Evolutionary conservation across 352 stramenopile species (phyloP), one percentile per base, ranked within the genome.

Genomic region (Thraustochytrium sp.): DNA sequence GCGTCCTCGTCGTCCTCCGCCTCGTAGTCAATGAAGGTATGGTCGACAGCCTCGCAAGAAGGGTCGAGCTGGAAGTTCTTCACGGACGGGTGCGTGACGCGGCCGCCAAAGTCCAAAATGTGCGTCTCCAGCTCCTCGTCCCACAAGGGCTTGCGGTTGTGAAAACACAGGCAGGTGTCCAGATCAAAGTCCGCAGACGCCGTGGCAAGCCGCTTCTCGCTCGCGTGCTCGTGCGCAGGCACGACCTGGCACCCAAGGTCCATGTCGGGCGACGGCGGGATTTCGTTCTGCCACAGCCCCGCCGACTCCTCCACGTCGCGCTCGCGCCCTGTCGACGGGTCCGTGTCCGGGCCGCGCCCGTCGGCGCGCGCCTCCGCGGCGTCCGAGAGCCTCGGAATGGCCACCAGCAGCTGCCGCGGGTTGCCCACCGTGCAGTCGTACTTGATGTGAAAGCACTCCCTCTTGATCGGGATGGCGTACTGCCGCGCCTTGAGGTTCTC

Each of bases 71-170:
- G 85, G 38, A 87, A 87, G 56, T 87, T 87, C 48, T 87, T 87
- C 38, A 87, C 83, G 21, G 48, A 78, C 2, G 59, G 29, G 37
- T 86, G 48, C 1, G 82, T 87, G 3, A 86, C 84, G 9, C 85
- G 49, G 31, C 84, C 85, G 29, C 72, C 76, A 65, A 87, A 87
- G 75, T 87, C 94, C 86, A 95, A 91, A 84, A 95, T 92, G 87
- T 96, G 91, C 85, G 93, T 90, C 82, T 95, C 92, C 88, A 91
- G 92, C 76, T 94, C 93, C 85, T 90, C 92, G 75, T 93, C 85
- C 91, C 94, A 95, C 82, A 94, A 89, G 65, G 94, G 92, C 34
- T 93, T 91, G 68, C 68, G 68, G 9, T 72, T 80, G 53, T 80
- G 68, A 16, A 80, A 68, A 8, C 42, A 80, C 42, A 62, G 34